Percentiles rank a stretch among this genome's conserved stretches.
phyloP scores from a whole-genome alignment of 441 rosid genomes.

The Pelargonium myrrhifolium region DNA sequence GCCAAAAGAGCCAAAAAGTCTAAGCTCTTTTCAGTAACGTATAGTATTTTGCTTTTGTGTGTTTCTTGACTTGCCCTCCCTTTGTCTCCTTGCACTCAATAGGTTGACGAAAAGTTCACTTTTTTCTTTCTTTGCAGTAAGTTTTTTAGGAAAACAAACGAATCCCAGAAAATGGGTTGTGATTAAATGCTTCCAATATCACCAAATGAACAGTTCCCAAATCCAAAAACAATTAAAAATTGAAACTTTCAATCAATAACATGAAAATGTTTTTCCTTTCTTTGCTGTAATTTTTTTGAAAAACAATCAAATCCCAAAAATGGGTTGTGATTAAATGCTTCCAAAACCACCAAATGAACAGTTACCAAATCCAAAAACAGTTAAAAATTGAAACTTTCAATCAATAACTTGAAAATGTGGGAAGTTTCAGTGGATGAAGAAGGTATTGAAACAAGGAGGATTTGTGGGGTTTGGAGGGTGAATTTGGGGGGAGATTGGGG shows the following conservation, averaged over 20 bases:
- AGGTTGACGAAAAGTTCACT: background rate
- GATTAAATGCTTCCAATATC: background rate
- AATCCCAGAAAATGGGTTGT: background rate
- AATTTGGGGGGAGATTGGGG: background rate
- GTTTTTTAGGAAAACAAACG: background rate
- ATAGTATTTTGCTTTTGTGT: background rate
- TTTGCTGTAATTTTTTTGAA: too few species aligned
- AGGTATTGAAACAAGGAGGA: background rate
- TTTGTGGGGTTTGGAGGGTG: background rate
- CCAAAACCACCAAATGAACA: background rate
- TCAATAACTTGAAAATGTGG: background rate
- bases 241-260: background rate
- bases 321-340: background rate
- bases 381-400: background rate
- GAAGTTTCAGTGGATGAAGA: background rate
- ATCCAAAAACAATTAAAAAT: too few species aligned
- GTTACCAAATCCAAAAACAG: background rate
- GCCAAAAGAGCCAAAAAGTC: constrained; percentile 3
- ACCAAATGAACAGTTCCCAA: background rate
- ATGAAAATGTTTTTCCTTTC: too few species aligned
- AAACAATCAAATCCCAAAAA: background rate
- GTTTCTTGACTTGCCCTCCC: background rate
- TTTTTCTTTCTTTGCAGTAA: background rate
- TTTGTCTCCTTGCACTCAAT: background rate
- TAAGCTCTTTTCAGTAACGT: constrained; percentile 3